Percentiles rank a stretch among this genome's conserved stretches.
Evolutionary conservation across 345 rosid genomes (phyloP).

Genomic region (Citrus sinensis): DNA sequence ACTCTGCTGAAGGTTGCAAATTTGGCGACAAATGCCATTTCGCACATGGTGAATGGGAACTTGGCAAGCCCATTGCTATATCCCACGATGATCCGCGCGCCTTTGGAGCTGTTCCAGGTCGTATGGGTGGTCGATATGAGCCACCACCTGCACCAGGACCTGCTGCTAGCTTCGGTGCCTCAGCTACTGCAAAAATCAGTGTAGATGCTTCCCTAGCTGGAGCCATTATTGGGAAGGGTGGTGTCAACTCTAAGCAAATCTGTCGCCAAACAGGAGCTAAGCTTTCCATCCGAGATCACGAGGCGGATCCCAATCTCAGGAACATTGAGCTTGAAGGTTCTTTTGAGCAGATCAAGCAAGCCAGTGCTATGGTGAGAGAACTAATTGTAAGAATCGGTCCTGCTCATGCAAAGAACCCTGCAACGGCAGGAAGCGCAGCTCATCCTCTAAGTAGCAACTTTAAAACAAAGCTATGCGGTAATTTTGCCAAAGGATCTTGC

Average conservation of each 20-base stretch:
- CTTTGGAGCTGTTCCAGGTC: conserved; percentile 42
- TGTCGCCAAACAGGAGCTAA: conserved; percentile 78
- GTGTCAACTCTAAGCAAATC: conserved; percentile 72
- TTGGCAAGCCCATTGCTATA: conserved; percentile 44
- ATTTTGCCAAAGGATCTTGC: conserved; percentile 73
- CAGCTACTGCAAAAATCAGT: conserved; percentile 78
- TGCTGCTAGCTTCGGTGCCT: conserved; percentile 72
- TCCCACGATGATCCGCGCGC: conserved; percentile 49
- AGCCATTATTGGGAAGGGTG: conserved; percentile 82
- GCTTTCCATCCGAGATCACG: conserved; percentile 70
- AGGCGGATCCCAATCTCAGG: conserved; percentile 55
- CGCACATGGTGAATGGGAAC: conserved; percentile 81
- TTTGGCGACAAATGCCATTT: conserved; percentile 71
- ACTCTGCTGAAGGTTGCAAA: conserved; percentile 66
- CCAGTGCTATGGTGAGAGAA: conserved; percentile 75
- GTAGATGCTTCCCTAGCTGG: conserved; percentile 86
- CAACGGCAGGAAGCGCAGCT: conserved; percentile 37
- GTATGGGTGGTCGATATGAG: conserved; percentile 40
- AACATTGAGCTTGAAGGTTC: conserved; percentile 86
- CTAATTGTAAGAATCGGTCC: conserved; percentile 55
- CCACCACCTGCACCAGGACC: conserved; percentile 38
- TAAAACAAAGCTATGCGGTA: conserved; percentile 85
- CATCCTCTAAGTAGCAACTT: conserved; percentile 60
- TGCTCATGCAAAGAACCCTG: conserved; percentile 26
- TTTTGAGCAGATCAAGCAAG: conserved; percentile 78